Evolutionary conservation across 495 filamentous ascomycete species (phyloP), one percentile per base, ranked within the genome.

Genomic region (Xanthoparmelia taractica): DNA sequence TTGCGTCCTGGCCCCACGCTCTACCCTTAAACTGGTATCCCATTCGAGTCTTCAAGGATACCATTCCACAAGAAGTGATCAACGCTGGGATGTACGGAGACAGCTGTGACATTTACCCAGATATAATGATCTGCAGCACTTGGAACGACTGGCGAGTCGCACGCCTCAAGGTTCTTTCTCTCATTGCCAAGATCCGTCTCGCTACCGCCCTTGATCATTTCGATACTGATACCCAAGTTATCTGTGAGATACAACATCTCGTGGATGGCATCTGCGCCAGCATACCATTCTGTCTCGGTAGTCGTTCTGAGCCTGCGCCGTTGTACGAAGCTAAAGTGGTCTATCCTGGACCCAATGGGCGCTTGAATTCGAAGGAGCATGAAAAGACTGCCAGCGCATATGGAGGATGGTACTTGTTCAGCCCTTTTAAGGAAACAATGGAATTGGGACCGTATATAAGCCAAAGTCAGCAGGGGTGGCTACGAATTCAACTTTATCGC

Each of bases 401-500:
- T 54, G 67, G 64, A 18, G 67, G 67, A n/a, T 78, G 75, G 75
- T 69, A 74, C 37, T 59, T 77, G 11, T 58, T 73, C 31, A 43
- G 33, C 7, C 66, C 66, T 25, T 63, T 68, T 34, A 65, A 59
- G 31, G 58, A 47, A n/a, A 40, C 58, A 40, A 34, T 59, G 58
- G 17, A 36, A 25, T 18, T 58, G 31, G 50, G 48, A 18, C 25
- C 33, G 11, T 61, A 58, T 38, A 29, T 69, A 23, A 27, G 67
- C 18, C 13, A 64, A 40, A 61, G 48, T 12, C 64, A 69, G 41
- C 18, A 47, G 13, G 41, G 57, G 50, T 68, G 67, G 67, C 38
- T 66, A 20, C 29, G 20, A 6, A 6, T 25, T n/a, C 67, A 68
- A 57, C 47, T 66, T 29, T 52, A 18, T 23, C 64, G 67, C 41